These are phyloP conservation scores for Rhinocladiella similis DNA, from an alignment of 2,329 filamentous ascomycete genomes.

Conservation along the genomic window DNA sequence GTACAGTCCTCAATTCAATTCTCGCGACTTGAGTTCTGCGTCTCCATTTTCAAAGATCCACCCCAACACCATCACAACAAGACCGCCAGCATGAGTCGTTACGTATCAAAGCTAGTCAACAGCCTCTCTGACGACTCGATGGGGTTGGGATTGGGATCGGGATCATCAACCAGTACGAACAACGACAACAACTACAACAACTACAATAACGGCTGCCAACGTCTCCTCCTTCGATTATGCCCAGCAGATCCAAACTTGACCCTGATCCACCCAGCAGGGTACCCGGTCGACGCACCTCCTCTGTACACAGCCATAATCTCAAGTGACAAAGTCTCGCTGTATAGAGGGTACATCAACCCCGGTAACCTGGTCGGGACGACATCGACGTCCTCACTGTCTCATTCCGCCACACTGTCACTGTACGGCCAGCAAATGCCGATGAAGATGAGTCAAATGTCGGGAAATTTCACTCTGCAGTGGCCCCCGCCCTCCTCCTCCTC, in stretches of 20 bases:
- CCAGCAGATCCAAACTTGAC: neutral
- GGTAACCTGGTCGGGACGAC: neutral
- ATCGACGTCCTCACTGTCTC: neutral
- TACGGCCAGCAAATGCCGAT: neutral
- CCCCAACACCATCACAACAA: no score
- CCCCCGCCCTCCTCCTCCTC: no score
- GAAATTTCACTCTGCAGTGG: neutral
- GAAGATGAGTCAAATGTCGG: neutral
- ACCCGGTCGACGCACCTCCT: neutral
- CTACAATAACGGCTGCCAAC: no score
- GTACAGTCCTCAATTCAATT: no score
- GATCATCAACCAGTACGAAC: no score
- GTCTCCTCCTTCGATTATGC: neutral
- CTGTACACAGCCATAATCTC: neutral
- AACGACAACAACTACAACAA: no score
- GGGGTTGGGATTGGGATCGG: no score
- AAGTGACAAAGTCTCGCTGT: neutral
- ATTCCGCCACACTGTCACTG: neutral
- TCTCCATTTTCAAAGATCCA: no score
- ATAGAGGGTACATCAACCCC: neutral
- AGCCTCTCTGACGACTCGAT: no score
- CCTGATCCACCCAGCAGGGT: neutral
- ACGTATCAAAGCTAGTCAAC: no score
- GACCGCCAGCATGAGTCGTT: no score
- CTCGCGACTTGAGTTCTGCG: no score